These are phyloP conservation scores for Aspergillus fumigatiaffinis DNA, from an alignment of 2,329 filamentous ascomycete genomes.

Conservation along the genomic window DNA sequence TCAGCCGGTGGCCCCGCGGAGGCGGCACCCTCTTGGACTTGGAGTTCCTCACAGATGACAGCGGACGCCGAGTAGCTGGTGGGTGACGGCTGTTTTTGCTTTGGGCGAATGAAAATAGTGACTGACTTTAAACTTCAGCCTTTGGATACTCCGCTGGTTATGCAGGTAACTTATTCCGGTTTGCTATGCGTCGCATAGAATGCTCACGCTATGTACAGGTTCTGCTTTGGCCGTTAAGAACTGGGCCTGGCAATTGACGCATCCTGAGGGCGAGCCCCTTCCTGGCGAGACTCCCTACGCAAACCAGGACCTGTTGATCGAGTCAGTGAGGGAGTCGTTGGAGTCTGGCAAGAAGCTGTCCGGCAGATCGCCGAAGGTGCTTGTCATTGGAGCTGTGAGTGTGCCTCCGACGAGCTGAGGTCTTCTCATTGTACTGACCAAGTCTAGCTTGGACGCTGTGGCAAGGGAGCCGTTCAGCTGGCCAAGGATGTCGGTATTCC, in stretches of 20 bases:
- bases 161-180: slow-evolving; percentile 43
- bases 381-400: slow-evolving; percentile 73
- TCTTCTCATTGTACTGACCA: neutral
- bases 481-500: slow-evolving; percentile 70
- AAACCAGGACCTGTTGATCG: slow-evolving; percentile 69
- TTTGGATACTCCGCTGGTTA: slow-evolving; percentile 69
- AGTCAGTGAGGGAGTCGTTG: slow-evolving; percentile 69
- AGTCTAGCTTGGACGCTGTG: slow-evolving; percentile 60
- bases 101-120: neutral
- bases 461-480: slow-evolving; percentile 76
- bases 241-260: slow-evolving; percentile 77
- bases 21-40: slow-evolving; percentile 77
- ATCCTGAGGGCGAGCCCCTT: slow-evolving; percentile 63
- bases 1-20: slow-evolving; percentile 74
- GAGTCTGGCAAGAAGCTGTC: slow-evolving; percentile 63
- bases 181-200: neutral
- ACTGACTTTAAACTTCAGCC: slow-evolving; percentile 22
- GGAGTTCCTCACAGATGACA: slow-evolving; percentile 76
- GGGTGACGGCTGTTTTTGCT: slow-evolving; percentile 2
- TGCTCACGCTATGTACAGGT: slow-evolving; percentile 35
- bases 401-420: neutral
- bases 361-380: slow-evolving; percentile 65
- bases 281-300: slow-evolving; percentile 56
- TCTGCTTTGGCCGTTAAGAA: slow-evolving; percentile 71
- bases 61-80: slow-evolving; percentile 54